Evolutionary conservation across 192 early-diverging fungal genomes (phyloP).

Genomic region (Coemansia sp.): DNA sequence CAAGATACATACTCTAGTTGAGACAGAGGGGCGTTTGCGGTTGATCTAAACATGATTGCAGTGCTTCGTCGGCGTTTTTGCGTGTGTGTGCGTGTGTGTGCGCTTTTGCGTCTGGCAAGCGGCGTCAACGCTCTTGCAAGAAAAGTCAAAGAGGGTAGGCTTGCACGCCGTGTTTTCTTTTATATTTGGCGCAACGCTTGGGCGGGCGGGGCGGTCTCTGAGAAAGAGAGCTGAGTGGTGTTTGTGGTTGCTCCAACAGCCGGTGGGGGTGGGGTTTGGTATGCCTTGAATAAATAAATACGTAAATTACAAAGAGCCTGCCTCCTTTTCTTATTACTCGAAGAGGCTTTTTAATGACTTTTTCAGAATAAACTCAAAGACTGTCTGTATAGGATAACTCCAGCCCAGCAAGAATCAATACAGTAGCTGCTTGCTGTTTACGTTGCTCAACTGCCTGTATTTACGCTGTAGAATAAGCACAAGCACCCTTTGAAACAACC

Average conservation of each 20-base stretch:
- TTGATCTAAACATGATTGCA: slow-evolving; percentile 19
- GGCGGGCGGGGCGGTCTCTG: background rate
- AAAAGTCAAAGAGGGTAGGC: background rate
- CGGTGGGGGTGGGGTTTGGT: no score
- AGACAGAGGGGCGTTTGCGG: slow-evolving; percentile 9
- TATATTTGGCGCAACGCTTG: background rate
- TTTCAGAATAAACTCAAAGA: background rate
- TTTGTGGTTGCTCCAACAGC: background rate
- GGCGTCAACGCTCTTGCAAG: slow-evolving; percentile 6
- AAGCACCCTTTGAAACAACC: background rate
- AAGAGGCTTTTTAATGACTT: slow-evolving; percentile 2
- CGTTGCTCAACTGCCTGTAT: background rate
- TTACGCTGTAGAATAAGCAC: background rate
- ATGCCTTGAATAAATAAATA: background rate
- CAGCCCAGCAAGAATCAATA: background rate
- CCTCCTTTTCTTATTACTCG: background rate
- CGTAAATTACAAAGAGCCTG: slow-evolving; percentile 4
- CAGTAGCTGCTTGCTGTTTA: background rate
- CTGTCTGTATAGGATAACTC: background rate
- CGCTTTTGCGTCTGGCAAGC: background rate
- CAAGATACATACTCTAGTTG: slow-evolving; percentile 30
- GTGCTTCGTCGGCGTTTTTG: background rate
- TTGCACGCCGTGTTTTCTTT: background rate
- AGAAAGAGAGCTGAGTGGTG: background rate
- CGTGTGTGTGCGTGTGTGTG: background rate